A percentile compares a stretch with the other conserved stretches of the same genome.
Conservation (phyloP, 2,329 filamentous ascomycete species). For the Elsinoe ampelina region DNA sequence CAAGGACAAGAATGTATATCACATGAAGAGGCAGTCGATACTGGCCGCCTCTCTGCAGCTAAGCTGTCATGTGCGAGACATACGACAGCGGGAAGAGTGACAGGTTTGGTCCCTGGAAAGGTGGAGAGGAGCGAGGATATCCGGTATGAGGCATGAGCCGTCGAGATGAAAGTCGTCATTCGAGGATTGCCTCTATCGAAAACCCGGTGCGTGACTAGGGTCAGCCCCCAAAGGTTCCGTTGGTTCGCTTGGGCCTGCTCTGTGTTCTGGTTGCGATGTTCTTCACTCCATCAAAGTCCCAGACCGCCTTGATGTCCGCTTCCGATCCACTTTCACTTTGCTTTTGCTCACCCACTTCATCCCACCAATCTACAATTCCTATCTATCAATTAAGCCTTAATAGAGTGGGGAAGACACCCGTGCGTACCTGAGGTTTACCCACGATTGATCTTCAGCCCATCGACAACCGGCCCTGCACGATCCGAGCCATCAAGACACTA, state of each 20-base stretch:
- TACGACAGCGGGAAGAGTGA: neutral
- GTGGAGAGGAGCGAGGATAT: neutral
- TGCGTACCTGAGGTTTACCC: conserved; percentile 1
- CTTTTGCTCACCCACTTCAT: neutral
- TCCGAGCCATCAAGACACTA: conserved; percentile 5
- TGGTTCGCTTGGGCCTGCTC: neutral
- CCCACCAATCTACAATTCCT: neutral
- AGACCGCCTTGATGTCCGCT: neutral
- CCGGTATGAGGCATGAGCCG: neutral
- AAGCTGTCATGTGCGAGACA: too few species aligned
- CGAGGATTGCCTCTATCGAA: neutral
- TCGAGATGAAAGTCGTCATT: neutral
- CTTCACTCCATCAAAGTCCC: too few species aligned
- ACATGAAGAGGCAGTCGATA: too few species aligned
- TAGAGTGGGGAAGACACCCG: neutral
- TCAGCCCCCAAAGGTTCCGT: neutral
- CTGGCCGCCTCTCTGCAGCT: too few species aligned
- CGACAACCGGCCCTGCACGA: neutral
- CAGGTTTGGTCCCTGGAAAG: neutral
- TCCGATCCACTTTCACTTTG: neutral
- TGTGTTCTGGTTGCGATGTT: too few species aligned
- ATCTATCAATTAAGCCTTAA: neutral
- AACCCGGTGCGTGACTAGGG: neutral
- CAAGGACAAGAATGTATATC: too few species aligned
- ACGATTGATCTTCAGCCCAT: neutral